These are phyloP conservation scores for Anthoceros angustus DNA, from an alignment of 225 moss, liverwort and hornwort genomes.

Conservation along the genomic window DNA sequence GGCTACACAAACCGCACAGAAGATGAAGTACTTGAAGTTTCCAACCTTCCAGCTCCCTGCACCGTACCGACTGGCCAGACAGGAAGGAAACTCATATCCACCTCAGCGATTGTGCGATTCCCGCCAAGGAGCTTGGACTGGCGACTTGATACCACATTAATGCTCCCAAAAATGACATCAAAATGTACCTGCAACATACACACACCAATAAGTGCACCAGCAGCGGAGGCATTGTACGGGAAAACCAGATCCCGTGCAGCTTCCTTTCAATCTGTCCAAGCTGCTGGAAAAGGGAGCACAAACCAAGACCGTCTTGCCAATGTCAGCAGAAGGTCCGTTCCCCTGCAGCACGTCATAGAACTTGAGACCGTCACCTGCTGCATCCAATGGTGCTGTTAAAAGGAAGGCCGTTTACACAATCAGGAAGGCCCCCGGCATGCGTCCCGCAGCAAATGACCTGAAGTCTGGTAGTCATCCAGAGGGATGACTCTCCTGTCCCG, in stretches of 20 bases:
- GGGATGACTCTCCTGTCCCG: constrained; percentile 29
- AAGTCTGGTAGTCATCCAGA: constrained; percentile 28
- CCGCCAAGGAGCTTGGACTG: constrained; percentile 55
- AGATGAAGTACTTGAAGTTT: no score
- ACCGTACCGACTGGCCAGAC: not conserved
- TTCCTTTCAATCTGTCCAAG: not conserved
- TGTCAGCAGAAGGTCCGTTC: constrained; percentile 33
- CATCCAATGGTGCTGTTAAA: constrained; percentile 1
- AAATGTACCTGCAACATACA: constrained; percentile 37
- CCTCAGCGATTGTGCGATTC: constrained; percentile 57
- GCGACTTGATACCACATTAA: constrained; percentile 57
- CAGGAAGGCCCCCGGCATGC: constrained; percentile 8
- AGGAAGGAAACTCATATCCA: constrained; percentile 5
- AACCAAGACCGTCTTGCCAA: constrained; percentile 39
- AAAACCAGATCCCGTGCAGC: no score
- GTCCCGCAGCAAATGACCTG: constrained; percentile 17
- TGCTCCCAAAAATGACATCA: constrained; percentile 42
- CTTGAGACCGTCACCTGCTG: constrained; percentile 43
- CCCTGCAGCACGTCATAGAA: constrained; percentile 44
- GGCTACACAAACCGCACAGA: constrained; percentile 21
- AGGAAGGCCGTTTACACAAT: constrained; percentile 9
- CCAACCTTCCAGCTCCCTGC: no score
- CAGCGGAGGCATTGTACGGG: no score
- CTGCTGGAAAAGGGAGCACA: constrained; percentile 1
- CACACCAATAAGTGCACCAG: no score